Evolutionary conservation across 257 asterid genomes (phyloP), one percentile per base, ranked within the genome.

Genomic region (Solanum sparsipilum): DNA sequence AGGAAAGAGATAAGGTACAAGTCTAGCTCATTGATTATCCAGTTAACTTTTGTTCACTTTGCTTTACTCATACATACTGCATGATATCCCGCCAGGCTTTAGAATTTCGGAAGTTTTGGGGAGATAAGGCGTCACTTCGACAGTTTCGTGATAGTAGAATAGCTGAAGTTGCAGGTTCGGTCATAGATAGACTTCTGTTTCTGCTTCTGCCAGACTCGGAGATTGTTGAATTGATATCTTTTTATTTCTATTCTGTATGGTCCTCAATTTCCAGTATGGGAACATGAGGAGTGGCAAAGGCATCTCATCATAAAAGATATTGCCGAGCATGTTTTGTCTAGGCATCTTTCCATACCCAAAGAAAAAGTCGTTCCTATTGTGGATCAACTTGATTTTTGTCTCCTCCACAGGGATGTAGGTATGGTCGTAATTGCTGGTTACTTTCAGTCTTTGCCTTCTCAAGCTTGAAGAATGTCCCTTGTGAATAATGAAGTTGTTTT

Each of bases 101-200:
- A 81, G 98, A 93, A 91, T 97, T 97, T 90, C 94, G 98, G 86
- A 94, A 93, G 76, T 97, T 96, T 90, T 97, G 99, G 99, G 99
- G 99, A 52, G 99, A 96, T 82, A 97, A 93, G 91, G 93, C 98
- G 90, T 91, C 98, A 41, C 94, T 96, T 68, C 91, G 99, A 91
- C 92, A 93, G 93, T 97, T 97, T 88, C 97, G 96, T 82, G 99
- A 97, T 92, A 94, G 98, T 87, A 93, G 90, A 92, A 95, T 97
- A 91, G 96, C 98, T 88, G 99, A 97, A 97, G 97, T 94, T 91
- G 99, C 94, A 84, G 98, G 99, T 97, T 70, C 86, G 87, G 88
- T 87, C 87, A 31, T 72, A 78, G 25, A 72, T 78, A 79, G 83
- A 32, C 88, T 79, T 88, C 84, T 86, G 76, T 85, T 92, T 60